phyloP scores from a whole-genome alignment of 306 rosid genomes.

The Datisca glomerata region DNA sequence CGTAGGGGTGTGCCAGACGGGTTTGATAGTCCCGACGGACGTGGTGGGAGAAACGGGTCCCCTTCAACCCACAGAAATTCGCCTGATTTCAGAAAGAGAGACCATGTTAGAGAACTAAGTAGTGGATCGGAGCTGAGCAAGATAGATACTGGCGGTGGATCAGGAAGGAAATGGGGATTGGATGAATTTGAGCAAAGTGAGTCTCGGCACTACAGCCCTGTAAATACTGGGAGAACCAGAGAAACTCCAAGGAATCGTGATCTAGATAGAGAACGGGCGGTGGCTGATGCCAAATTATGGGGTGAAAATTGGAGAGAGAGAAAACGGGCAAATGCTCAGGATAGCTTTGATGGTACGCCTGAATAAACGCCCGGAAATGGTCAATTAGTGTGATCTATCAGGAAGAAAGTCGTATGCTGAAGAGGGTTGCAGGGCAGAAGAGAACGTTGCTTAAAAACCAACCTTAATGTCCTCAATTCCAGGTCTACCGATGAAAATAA shows the following conservation, averaged over 20 bases:
- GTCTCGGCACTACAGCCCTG: constrained; percentile 73
- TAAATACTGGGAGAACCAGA: constrained; percentile 61
- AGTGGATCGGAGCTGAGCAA: constrained; percentile 35
- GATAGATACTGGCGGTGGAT: constrained; percentile 58
- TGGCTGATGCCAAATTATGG: constrained; percentile 95
- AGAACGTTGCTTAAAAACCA: too few species aligned
- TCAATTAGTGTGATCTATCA: too few species aligned
- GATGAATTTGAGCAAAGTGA: constrained; percentile 68
- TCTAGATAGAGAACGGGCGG: constrained; percentile 86
- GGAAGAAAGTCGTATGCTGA: too few species aligned
- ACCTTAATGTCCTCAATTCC: constrained; percentile 40
- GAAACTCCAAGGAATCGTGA: constrained; percentile 84
- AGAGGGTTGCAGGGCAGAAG: too few species aligned
- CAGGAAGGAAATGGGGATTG: constrained; percentile 74
- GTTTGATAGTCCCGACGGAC: constrained; percentile 68
- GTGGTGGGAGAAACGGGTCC: constrained; percentile 47
- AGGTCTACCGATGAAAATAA: constrained; percentile 21
- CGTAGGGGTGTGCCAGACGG: constrained; percentile 57
- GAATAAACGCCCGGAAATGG: constrained; percentile 37
- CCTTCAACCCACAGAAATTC: constrained; percentile 68
- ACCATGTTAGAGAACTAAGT: constrained; percentile 40
- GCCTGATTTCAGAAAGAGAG: constrained; percentile 65
- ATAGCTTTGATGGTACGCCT: constrained; percentile 81
- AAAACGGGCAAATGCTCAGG: constrained; percentile 62
- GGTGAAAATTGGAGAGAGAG: constrained; percentile 96